These are phyloP conservation scores for Cytospora chrysosperma DNA, from an alignment of 2,329 filamentous ascomycete species.

Conservation along the genomic window DNA sequence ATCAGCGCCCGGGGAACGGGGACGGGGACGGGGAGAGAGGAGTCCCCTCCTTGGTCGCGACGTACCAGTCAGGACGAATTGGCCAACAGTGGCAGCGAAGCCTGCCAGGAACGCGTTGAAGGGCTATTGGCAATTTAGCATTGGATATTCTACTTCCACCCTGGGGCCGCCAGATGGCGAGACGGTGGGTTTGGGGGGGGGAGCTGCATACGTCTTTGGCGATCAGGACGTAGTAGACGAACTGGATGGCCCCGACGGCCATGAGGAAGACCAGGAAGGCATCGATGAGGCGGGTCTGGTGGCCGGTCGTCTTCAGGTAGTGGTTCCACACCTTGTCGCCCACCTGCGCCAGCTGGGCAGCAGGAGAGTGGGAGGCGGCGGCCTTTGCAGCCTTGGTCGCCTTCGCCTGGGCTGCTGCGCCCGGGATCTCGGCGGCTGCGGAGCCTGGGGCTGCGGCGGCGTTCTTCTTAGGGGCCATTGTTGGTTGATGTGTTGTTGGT, in stretches of 20 bases:
- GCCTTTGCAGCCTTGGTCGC: conserved; percentile 11
- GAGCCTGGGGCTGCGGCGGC: not conserved
- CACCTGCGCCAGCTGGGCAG: not conserved
- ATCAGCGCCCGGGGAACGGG: too few relatives aligned
- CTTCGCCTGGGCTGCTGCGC: not conserved
- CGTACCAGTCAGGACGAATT: conserved; percentile 91
- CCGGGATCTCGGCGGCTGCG: not conserved
- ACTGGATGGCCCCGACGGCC: conserved; percentile 84
- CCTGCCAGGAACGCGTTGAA: conserved; percentile 98
- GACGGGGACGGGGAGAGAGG: too few relatives aligned
- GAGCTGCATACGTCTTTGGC: conserved; percentile 84
- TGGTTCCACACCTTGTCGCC: conserved; percentile 59
- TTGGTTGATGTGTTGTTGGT: not conserved
- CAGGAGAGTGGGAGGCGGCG: not conserved
- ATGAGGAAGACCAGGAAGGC: conserved; percentile 87
- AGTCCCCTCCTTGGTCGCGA: too few relatives aligned
- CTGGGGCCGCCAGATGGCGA: not conserved
- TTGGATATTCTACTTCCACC: conserved; percentile 21
- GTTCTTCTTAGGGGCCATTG: conserved; percentile 22
- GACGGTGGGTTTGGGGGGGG: too few relatives aligned
- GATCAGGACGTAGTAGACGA: conserved; percentile 84
- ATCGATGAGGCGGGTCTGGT: conserved; percentile 90
- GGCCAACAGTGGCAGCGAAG: conserved; percentile 90
- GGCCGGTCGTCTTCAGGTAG: conserved; percentile 79
- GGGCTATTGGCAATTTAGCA: conserved; percentile 58